These are phyloP conservation scores for Xanthoparmelia taractica DNA, from an alignment of 495 filamentous ascomycete genomes.

Conservation along the genomic window DNA sequence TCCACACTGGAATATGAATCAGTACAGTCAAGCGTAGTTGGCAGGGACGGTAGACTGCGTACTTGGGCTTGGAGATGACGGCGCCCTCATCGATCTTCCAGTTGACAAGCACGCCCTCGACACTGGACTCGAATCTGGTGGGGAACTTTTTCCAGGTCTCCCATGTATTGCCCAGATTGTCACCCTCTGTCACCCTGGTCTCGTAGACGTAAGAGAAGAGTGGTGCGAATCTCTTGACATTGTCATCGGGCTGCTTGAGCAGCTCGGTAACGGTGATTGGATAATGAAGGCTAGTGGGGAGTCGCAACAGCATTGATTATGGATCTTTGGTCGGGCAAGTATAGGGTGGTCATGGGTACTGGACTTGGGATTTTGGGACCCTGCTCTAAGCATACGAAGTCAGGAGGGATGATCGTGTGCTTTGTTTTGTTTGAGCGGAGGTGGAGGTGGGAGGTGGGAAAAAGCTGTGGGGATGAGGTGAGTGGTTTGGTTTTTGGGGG, in stretches of 20 bases:
- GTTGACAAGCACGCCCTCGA: slow-evolving; percentile 64
- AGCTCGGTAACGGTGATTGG: slow-evolving; percentile 90
- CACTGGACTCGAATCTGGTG: slow-evolving; percentile 69
- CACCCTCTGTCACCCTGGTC: slow-evolving; percentile 64
- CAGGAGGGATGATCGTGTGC: slow-evolving; percentile 6
- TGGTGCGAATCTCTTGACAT: slow-evolving; percentile 63
- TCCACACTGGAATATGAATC: slow-evolving; percentile 35
- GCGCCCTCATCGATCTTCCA: slow-evolving; percentile 72
- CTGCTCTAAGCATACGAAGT: background rate
- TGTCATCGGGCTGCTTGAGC: slow-evolving; percentile 65
- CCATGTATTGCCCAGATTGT: slow-evolving; percentile 56
- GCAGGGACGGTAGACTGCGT: slow-evolving; percentile 8
- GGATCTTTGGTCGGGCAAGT: background rate
- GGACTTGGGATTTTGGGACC: background rate
- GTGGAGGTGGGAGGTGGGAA: too few relatives aligned
- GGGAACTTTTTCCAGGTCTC: slow-evolving; percentile 64
- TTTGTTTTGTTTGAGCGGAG: background rate
- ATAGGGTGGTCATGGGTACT: slow-evolving; percentile 13
- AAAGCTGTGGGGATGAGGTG: background rate
- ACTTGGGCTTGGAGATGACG: slow-evolving; percentile 49
- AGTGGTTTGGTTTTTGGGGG: background rate
- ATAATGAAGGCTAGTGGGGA: slow-evolving; percentile 63
- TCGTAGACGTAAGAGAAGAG: slow-evolving; percentile 81
- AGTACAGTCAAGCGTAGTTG: slow-evolving; percentile 14
- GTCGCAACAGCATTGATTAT: slow-evolving; percentile 42